Conservation (phyloP, 352 stramenopile species). For the Globisporangium middletonii region DNA sequence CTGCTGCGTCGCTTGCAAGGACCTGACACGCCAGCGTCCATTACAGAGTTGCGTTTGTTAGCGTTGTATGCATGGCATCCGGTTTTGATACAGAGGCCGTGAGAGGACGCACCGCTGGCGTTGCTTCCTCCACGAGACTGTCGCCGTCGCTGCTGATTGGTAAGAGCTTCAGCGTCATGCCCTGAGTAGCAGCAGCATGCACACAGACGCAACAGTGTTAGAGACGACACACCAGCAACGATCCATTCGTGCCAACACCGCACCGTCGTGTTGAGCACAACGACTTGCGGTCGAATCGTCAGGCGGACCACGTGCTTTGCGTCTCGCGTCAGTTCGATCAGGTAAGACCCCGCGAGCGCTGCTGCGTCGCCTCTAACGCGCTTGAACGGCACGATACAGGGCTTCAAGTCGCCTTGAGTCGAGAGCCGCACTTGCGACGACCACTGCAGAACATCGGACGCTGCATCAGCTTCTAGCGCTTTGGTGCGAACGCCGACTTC, state of each 20-base stretch:
- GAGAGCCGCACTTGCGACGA: constrained; percentile 12
- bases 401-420: constrained; percentile 13
- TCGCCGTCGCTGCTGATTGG: constrained; percentile 9
- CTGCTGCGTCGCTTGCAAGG: constrained; percentile 20
- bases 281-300: constrained; percentile 36
- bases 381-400: constrained; percentile 13
- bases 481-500: constrained; percentile 5
- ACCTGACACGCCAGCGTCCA: constrained; percentile 11
- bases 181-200: constrained; percentile 4
- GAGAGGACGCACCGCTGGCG: constrained; percentile 6
- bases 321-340: constrained; percentile 31
- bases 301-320: constrained; percentile 24
- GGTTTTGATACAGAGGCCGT: background rate
- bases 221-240: background rate
- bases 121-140: constrained; percentile 4
- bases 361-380: background rate
- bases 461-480: too few relatives aligned
- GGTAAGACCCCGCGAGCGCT: constrained; percentile 20
- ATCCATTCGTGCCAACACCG: background rate
- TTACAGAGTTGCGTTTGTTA: background rate
- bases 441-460: constrained; percentile 6
- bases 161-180: constrained; percentile 9
- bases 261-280: constrained; percentile 63
- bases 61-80: background rate
- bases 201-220: background rate